Evolutionary conservation across 1,139 yeast species (phyloP), one percentile per base, ranked within the genome.

Genomic region (Waltiozyma sp.): DNA sequence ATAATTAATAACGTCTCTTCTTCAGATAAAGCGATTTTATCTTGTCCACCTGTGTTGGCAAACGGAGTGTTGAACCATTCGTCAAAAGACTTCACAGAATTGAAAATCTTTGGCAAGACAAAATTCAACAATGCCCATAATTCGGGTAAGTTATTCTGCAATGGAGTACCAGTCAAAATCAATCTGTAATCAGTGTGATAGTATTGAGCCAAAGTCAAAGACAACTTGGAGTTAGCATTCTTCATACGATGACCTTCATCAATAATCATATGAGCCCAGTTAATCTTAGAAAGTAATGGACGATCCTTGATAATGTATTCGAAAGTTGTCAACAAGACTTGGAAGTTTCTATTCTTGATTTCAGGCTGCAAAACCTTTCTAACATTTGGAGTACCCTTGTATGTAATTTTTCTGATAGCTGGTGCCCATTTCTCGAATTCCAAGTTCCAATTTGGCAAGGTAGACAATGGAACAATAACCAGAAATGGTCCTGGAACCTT

Each of bases 1-100:
- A 91, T 91, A 47, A 91, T 86, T 68, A 91, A 77, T 51, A 91
- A 70, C 18, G 95, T 83, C 65, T 91, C 98, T 80, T 91, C 98
- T 73, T 91, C 91, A 15, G 84, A 77, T 42, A 83, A 66, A 49
- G 79, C 91, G 24, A 83, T 77, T 62, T 81, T 81, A 55, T 83
- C 91, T 60, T 82, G 91, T 31, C 80, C 77, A 47, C 93, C 91
- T 37, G 91, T 79, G 52, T 80, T 82, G 1, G 88, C 87, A 61
- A 83, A 83, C 8, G 93, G 93, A 0, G 91, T 82, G 56, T 83
- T 83, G 57, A 83, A 83, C 93, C 93, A 83, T 59, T 83, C 93
- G 58, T 83, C 93, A 59, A 83, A 83, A n/a, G 88, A 78, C 57
- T 83, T 81, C 4, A 82, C 91, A 18, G 91, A 82, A 56, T 83